Conservation (phyloP, 1,284 basidiomycete species). For the Fomitopsis schrenkii region DNA sequence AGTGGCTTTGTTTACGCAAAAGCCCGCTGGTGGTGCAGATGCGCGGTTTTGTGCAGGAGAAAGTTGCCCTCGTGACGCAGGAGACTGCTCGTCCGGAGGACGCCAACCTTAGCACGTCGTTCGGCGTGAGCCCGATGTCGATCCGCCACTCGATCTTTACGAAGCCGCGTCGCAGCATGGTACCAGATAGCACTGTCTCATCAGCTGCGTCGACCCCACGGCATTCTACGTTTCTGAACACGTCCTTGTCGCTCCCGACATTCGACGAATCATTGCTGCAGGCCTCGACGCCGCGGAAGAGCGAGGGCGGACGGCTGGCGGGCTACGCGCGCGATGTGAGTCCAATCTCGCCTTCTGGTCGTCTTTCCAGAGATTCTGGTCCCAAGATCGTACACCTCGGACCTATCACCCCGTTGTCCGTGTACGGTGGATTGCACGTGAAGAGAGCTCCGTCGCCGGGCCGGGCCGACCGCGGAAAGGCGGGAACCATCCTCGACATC, state of each 20-base stretch:
- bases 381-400: slow-evolving; percentile 63
- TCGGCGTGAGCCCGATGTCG: slow-evolving; percentile 22
- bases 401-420: slow-evolving; percentile 38
- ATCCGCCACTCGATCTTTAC: slow-evolving; percentile 40
- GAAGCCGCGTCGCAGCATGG: slow-evolving; percentile 40
- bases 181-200: slow-evolving; percentile 27
- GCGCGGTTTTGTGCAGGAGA: slow-evolving; percentile 60
- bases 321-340: slow-evolving; percentile 39
- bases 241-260: slow-evolving; percentile 22
- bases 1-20: slow-evolving; percentile 60
- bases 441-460: slow-evolving; percentile 7
- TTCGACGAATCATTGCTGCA: slow-evolving; percentile 22
- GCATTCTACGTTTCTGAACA: slow-evolving; percentile 40
- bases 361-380: slow-evolving; percentile 27
- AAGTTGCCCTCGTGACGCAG: slow-evolving; percentile 46
- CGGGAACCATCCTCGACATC: slow-evolving; percentile 16
- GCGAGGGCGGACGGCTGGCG: slow-evolving; percentile 32
- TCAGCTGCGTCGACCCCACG: slow-evolving; percentile 44
- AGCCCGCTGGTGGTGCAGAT: slow-evolving; percentile 65
- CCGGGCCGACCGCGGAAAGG: slow-evolving; percentile 11
- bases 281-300: slow-evolving; percentile 22
- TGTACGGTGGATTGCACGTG: slow-evolving; percentile 23
- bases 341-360: slow-evolving; percentile 31
- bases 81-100: slow-evolving; percentile 32
- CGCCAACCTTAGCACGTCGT: slow-evolving; percentile 23